These are phyloP conservation scores for Taphrina deformans DNA, from an alignment of 1,139 yeast species.

Conservation along the genomic window DNA sequence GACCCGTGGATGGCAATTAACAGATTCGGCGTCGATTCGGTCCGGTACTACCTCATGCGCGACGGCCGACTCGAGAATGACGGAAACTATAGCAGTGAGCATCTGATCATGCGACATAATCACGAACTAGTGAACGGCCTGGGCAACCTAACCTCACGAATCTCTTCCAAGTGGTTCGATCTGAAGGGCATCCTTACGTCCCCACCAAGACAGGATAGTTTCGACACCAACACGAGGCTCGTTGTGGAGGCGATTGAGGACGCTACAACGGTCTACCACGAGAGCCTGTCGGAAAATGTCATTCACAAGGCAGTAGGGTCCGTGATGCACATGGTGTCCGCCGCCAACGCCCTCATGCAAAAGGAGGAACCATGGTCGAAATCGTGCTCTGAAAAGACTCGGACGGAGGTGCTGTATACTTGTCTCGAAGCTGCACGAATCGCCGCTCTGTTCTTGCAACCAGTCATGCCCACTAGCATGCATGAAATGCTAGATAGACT, in stretches of 20 bases:
- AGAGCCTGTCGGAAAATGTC: background rate
- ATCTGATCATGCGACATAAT: constrained; percentile 21
- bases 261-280: background rate
- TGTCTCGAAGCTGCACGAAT: constrained; percentile 75
- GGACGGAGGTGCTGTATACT: constrained; percentile 58
- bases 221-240: background rate
- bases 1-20: constrained; percentile 72
- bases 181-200: background rate
- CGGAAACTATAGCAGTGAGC: constrained; percentile 21
- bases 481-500: constrained; percentile 62
- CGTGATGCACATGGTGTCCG: constrained; percentile 64
- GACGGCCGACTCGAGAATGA: constrained; percentile 36
- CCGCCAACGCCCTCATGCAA: constrained; percentile 59
- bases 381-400: constrained; percentile 43
- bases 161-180: constrained; percentile 17
- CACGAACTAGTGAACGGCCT: constrained; percentile 29
- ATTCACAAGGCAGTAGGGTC: constrained; percentile 39
- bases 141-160: constrained; percentile 25
- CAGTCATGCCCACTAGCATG: constrained; percentile 71
- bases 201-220: background rate
- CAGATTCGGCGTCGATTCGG: constrained; percentile 31
- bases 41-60: constrained; percentile 35
- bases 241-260: background rate
- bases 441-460: constrained; percentile 63
- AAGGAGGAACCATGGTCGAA: constrained; percentile 50